Evolutionary conservation across 192 early-diverging fungal species (phyloP), one percentile per base, ranked within the genome.

Genomic region (Coemansia umbellata): DNA sequence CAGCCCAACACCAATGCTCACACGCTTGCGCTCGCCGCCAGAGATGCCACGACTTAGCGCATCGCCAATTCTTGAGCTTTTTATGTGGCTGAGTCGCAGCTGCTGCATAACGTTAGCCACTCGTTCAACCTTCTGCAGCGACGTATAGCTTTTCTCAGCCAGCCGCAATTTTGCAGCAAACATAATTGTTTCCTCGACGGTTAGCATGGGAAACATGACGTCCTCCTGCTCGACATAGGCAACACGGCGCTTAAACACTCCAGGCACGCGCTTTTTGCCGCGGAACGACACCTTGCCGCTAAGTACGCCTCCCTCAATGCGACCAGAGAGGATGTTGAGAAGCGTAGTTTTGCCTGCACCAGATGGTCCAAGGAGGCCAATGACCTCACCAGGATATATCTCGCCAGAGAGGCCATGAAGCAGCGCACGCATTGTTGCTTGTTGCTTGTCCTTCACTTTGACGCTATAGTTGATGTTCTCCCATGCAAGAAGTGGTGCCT

Each of bases 221-320:
- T 94, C 94, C 57, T 96, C 94, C 50, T 96, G 94, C 72, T 94
- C 92, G 5, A 94, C 91, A 70, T 88, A 93, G 18, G 89, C 85
- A 21, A 87, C 80, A 5, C 85, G 75, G 8, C 68, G 82, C 49
- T 85, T 85, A 53, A 86, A 94, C 45, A 90, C 79, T 0, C 79
- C 78, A 7, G 77, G 66, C 18, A 85, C 78, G 35, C 88, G 77
- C 26, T 66, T 59, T 32, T 78, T 75, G 11, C 92, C 93, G 55
- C 95, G 89, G 15, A 93, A 84, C 42, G 84, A 73, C 14, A 94
- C 84, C 36, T 85, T 78, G 5, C 95, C 93, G 22, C 77, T 66
- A 13, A 91, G 80, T 1, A 54, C 72, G 37, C 87, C 83, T 27
- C 81, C 63, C 53, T 88, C 85, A 67, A 83, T 78, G 56, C 92